These are phyloP conservation scores for Pseudocercospora vitis DNA, from an alignment of 2,329 filamentous ascomycete genomes.

Conservation along the genomic window DNA sequence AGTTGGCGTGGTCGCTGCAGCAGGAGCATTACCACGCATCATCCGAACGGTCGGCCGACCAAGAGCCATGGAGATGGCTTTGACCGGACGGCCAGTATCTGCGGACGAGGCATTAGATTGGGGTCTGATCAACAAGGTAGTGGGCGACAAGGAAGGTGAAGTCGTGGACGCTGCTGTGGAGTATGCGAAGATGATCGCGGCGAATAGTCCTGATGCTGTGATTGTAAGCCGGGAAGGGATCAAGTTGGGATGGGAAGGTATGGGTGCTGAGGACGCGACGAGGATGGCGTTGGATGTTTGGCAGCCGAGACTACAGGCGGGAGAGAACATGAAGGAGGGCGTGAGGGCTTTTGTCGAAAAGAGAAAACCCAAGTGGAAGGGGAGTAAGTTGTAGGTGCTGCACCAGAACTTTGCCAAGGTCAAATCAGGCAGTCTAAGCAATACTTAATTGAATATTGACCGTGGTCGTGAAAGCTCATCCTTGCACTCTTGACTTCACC, in stretches of 20 bases:
- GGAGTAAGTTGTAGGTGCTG: conserved; percentile 19
- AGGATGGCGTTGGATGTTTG: conserved; percentile 58
- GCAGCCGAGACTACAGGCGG: conserved; percentile 60
- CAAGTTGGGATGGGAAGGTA: conserved; percentile 69
- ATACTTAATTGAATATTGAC: too few species aligned
- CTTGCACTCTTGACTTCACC: too few species aligned
- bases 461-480: too few species aligned
- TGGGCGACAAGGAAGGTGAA: conserved; percentile 40
- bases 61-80: conserved; percentile 68
- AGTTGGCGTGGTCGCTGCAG: conserved; percentile 68
- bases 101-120: conserved; percentile 62
- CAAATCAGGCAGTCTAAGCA: background rate
- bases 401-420: background rate
- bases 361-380: conserved; percentile 31
- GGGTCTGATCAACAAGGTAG: conserved; percentile 70
- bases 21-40: conserved; percentile 68
- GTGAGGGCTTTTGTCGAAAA: conserved; percentile 73
- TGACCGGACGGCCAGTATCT: conserved; percentile 55
- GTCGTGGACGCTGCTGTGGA: conserved; percentile 61
- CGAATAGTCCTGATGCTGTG: conserved; percentile 68
- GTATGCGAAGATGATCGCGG: conserved; percentile 62
- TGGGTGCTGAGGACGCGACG: conserved; percentile 65
- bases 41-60: conserved; percentile 66
- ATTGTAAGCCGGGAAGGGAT: conserved; percentile 72
- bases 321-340: conserved; percentile 74